Base-by-base conservation (phyloP, 495 filamentous ascomycete genomes). In the Tuber melanosporum region DNA sequence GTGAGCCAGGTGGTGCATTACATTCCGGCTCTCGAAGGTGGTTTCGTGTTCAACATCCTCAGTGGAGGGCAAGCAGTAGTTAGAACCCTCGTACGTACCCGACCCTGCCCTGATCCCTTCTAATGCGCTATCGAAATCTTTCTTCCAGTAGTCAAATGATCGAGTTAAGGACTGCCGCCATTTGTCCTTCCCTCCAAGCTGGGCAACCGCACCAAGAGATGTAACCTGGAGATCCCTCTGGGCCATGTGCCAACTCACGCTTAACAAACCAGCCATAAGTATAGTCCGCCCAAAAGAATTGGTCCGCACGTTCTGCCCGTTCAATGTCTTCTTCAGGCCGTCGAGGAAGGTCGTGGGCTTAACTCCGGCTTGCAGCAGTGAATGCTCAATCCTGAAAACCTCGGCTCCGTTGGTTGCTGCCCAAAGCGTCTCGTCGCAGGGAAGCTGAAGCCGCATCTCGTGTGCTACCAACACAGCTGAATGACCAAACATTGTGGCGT, bases 401-500 rank as follows among this genome's bases (percentile, higher is more conserved):
- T 98, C 96, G 3, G 91, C 89, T 72, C 92, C 92, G 83, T 91
- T 97, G 17, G 92, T 94, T 41, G 95, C 95, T 57, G 93, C 93
- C 95, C 95, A 99, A 39, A 98, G 85, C 42, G 92, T 89, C 83
- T 98, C 95, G 80, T 98, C 95, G 82, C 95, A 98, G 19, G 95
- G 95, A 42, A 99, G 86, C 2, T 95, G 93, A 15, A 98, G 87
- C 39, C 93, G 91, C 87, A 99, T 93, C 85, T 99, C 95, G 83
- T 97, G 94, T 5, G 95, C 94, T 20, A 97, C 94, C 94, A 98
- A 97, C 45, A 95, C 94, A 4, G 94, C 95, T 26, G 94, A 94
- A 84, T 99, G 95, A 0, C 95, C 95, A 85, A 98, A 99, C 92
- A 99, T 97, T 66, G 93, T 98, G 5, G 95, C 94, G 85, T 99